phyloP scores from a whole-genome alignment of 352 stramenopile species.

The Thraustochytrium sp. region DNA sequence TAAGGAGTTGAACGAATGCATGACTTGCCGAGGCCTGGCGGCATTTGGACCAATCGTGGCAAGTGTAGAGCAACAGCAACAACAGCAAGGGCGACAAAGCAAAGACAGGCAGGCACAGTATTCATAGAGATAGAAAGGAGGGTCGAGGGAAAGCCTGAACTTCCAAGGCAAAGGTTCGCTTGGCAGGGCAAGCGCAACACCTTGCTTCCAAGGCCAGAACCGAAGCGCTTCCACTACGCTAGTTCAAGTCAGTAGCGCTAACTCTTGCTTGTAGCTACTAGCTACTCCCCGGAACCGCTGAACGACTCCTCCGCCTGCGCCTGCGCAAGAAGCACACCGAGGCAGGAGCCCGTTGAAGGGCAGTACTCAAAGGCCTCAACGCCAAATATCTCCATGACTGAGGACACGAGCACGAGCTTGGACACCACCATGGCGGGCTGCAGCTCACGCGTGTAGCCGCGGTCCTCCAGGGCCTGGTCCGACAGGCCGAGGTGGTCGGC shows the following conservation, averaged over 20 bases:
- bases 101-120: too few relatives aligned
- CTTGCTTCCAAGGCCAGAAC: too few relatives aligned
- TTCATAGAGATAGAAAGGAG: too few relatives aligned
- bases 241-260: neutral
- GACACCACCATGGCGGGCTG: constrained; percentile 18
- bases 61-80: too few relatives aligned
- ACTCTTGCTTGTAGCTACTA: neutral
- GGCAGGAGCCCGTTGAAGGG: constrained; percentile 10
- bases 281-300: neutral
- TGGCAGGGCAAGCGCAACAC: too few relatives aligned
- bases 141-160: too few relatives aligned
- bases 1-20: neutral
- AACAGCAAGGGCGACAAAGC: too few relatives aligned
- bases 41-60: too few relatives aligned
- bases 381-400: constrained; percentile 16
- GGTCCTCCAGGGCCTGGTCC: neutral
- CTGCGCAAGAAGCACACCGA: constrained; percentile 15
- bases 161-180: too few relatives aligned
- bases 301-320: too few relatives aligned
- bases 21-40: too few relatives aligned
- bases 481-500: neutral
- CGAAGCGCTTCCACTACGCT: too few relatives aligned
- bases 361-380: constrained; percentile 14
- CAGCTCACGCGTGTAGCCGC: neutral
- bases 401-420: constrained; percentile 14